Percentiles rank a stretch among this genome's conserved stretches.
These are phyloP conservation scores for Cladosporium colombiae DNA, from an alignment of 2,329 filamentous ascomycete species.

Conservation along the genomic window DNA sequence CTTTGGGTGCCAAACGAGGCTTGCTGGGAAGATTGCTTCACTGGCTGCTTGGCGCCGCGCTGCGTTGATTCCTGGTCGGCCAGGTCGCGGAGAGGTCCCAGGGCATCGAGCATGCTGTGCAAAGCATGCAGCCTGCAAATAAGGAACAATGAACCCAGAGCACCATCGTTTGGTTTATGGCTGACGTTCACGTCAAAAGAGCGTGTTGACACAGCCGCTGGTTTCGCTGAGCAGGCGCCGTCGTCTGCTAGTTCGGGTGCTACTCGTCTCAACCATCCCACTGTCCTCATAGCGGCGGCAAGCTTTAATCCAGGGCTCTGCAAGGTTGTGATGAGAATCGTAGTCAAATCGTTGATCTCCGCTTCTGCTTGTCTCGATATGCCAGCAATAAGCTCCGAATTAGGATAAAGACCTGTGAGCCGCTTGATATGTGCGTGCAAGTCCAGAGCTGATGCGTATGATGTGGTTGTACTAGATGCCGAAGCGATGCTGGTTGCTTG, in stretches of 20 bases:
- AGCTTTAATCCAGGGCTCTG: slow-evolving; percentile 80
- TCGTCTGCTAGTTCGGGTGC: slow-evolving; percentile 70
- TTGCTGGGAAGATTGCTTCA: slow-evolving; percentile 42
- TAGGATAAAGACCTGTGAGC: slow-evolving; percentile 77
- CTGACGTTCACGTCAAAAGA: slow-evolving; percentile 30
- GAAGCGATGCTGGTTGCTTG: slow-evolving; percentile 49
- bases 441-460: slow-evolving; percentile 87
- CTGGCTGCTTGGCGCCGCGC: slow-evolving; percentile 37
- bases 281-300: slow-evolving; percentile 83
- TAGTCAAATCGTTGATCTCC: slow-evolving; percentile 85
- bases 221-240: slow-evolving; percentile 31
- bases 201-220: slow-evolving; percentile 32
- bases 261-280: slow-evolving; percentile 86
- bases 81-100: slow-evolving; percentile 82
- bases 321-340: slow-evolving; percentile 76
- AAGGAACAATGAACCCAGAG: slow-evolving; percentile 80
- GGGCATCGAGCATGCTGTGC: slow-evolving; percentile 73
- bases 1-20: slow-evolving; percentile 80
- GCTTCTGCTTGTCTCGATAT: slow-evolving; percentile 77
- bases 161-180: slow-evolving; percentile 55
- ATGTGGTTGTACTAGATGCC: slow-evolving; percentile 49
- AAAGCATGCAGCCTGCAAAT: slow-evolving; percentile 82
- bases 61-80: slow-evolving; percentile 78
- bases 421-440: slow-evolving; percentile 91
- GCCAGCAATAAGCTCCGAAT: slow-evolving; percentile 71